Conservation (phyloP, 192 early-diverging fungal genomes). For the Linnemannia hyalina region DNA sequence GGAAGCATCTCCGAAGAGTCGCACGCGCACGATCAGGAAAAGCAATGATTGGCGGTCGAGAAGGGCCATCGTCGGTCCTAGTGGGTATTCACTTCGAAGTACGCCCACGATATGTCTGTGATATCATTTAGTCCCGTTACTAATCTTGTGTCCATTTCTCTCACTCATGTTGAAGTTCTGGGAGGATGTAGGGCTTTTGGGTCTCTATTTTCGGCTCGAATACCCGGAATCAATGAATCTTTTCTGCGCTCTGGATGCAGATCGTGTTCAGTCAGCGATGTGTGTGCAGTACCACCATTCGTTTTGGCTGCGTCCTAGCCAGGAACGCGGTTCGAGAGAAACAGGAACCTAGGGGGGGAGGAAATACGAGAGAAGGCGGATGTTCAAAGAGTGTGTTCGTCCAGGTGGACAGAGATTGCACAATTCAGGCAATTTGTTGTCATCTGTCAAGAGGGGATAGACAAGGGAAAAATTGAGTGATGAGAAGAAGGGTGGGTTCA, state of each 20-base stretch:
- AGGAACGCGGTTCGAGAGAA: neutral
- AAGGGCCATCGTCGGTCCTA: neutral
- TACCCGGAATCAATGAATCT: neutral
- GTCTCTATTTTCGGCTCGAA: neutral
- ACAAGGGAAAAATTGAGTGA: neutral
- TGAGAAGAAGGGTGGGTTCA: neutral
- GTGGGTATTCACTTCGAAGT: neutral
- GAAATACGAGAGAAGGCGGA: neutral
- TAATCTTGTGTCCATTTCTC: neutral
- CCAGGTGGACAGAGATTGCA: neutral
- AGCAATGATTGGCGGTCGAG: neutral
- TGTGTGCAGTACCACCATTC: too few species aligned
- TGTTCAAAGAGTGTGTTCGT: neutral
- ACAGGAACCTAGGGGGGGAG: neutral
- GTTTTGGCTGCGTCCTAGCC: too few species aligned
- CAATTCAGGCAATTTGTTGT: neutral
- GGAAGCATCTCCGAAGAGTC: neutral
- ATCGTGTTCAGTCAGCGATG: neutral
- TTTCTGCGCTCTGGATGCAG: neutral
- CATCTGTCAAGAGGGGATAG: neutral
- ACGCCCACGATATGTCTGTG: neutral
- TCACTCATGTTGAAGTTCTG: neutral
- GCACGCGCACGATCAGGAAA: neutral
- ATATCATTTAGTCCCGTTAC: neutral
- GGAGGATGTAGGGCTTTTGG: neutral